Percentiles rank a stretch among this genome's conserved stretches.
Conservation (phyloP, 768 basidiomycete species). For the Lactarius psammicola region DNA sequence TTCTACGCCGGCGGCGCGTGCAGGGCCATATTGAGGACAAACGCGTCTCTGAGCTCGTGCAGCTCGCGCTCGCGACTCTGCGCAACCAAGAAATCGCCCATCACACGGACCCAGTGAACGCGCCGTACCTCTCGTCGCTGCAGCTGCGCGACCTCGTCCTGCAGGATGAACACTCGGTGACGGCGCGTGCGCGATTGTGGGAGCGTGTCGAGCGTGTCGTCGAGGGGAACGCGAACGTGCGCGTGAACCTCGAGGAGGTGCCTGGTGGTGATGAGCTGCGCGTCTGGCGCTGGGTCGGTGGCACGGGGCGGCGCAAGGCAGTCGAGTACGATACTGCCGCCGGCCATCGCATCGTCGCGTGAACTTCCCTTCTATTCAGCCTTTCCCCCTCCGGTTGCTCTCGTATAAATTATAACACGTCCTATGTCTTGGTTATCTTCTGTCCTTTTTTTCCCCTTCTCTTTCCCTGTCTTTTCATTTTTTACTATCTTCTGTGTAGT, state of each 20-base stretch:
- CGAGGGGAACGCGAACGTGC: slow-evolving; percentile 88
- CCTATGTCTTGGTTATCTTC: slow-evolving; percentile 20
- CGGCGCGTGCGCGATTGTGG: slow-evolving; percentile 69
- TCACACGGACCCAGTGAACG: slow-evolving; percentile 75
- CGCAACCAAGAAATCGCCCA: slow-evolving; percentile 81
- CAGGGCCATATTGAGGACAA: slow-evolving; percentile 56
- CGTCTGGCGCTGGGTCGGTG: slow-evolving; percentile 92
- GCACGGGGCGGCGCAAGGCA: slow-evolving; percentile 28
- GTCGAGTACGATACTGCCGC: slow-evolving; percentile 27
- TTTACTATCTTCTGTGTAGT: slow-evolving; percentile 10
- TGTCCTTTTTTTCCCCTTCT: neutral
- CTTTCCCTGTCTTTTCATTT: neutral
- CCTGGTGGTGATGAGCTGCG: slow-evolving; percentile 83
- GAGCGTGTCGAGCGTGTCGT: slow-evolving; percentile 79
- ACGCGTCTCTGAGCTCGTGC: slow-evolving; percentile 71
- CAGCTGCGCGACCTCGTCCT: slow-evolving; percentile 87
- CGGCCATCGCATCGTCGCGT: slow-evolving; percentile 30
- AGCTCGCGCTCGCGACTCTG: slow-evolving; percentile 74
- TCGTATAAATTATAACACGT: slow-evolving; percentile 23
- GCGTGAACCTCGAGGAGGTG: slow-evolving; percentile 80
- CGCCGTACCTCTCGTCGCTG: slow-evolving; percentile 77
- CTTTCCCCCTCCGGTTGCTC: neutral
- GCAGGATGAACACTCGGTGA: slow-evolving; percentile 74
- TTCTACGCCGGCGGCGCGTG: slow-evolving; percentile 44
- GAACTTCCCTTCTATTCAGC: neutral